Conservation (phyloP, 2,329 filamentous ascomycete species). For the Fusarium xyrophilum region DNA sequence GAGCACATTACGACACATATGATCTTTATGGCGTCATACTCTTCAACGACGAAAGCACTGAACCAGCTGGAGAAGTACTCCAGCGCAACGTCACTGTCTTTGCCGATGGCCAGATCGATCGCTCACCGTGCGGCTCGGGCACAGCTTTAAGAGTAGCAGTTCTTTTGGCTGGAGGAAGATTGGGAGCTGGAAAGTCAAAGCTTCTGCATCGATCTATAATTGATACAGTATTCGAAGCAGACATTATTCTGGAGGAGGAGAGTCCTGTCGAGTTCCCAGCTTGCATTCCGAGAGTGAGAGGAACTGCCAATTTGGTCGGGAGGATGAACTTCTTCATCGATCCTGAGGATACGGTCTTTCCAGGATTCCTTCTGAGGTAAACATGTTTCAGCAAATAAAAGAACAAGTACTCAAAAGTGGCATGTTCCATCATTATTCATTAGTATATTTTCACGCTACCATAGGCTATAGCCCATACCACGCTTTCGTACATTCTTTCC, state of each 20-base stretch:
- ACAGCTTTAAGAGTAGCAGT: slow-evolving; percentile 33
- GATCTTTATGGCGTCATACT: slow-evolving; percentile 30
- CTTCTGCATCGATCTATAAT: slow-evolving; percentile 26
- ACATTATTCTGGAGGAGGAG: slow-evolving; percentile 16
- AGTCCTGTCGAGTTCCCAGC: slow-evolving; percentile 23
- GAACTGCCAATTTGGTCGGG: slow-evolving; percentile 18
- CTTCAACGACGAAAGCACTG: slow-evolving; percentile 4
- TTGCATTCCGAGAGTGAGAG: slow-evolving; percentile 29
- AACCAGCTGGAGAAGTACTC: not conserved
- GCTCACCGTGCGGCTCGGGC: slow-evolving; percentile 39
- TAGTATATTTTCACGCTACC: not conserved
- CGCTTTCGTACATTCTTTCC: not conserved
- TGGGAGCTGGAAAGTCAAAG: not conserved
- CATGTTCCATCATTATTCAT: slow-evolving; percentile 8
- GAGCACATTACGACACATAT: slow-evolving; percentile 7
- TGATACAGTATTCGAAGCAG: slow-evolving; percentile 12
- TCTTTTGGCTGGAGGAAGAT: not conserved
- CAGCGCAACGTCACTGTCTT: slow-evolving; percentile 39
- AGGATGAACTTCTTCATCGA: slow-evolving; percentile 33
- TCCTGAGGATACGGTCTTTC: slow-evolving; percentile 11
- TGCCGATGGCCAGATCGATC: slow-evolving; percentile 40
- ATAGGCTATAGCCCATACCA: rapidly evolving
- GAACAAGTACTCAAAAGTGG: rapidly evolving
- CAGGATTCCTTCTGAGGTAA: slow-evolving; percentile 21
- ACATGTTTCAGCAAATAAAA: rapidly evolving